Percentiles rank a stretch among this genome's conserved stretches.
Evolutionary conservation across 2,329 filamentous ascomycete species (phyloP).

Genomic region (Colletotrichum filicis): DNA sequence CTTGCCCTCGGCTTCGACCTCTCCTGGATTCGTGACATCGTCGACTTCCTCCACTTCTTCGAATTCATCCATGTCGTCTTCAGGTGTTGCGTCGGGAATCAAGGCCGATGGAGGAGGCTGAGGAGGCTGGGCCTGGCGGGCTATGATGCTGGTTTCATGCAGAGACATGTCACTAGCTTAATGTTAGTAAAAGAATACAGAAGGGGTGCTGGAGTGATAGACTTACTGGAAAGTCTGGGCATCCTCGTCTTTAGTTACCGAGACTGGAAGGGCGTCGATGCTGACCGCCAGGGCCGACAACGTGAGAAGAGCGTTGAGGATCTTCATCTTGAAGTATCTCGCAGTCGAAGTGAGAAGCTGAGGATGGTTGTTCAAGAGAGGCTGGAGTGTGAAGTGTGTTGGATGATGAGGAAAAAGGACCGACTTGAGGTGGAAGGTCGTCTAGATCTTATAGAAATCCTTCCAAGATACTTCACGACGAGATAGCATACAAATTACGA

Average conservation of each 20-base stretch:
- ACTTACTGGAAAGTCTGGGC: slow-evolving; percentile 9
- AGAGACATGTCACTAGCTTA: slow-evolving; percentile 15
- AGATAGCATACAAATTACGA: not conserved
- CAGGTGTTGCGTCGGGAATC: not conserved
- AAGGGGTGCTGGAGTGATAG: accelerated
- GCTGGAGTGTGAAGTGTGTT: not conserved
- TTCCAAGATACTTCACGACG: too few species aligned
- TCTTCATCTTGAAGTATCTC: slow-evolving; percentile 14
- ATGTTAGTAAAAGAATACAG: not conserved
- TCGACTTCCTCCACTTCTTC: slow-evolving; percentile 21
- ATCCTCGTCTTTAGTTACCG: slow-evolving; percentile 18
- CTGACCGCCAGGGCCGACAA: slow-evolving; percentile 33
- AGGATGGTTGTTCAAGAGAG: not conserved
- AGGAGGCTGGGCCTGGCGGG: slow-evolving; percentile 11
- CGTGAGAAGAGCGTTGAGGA: slow-evolving; percentile 20
- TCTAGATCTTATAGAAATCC: slow-evolving; percentile 5
- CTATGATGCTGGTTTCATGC: not conserved
- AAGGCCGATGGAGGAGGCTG: slow-evolving; percentile 1
- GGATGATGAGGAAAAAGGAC: slow-evolving; percentile 4
- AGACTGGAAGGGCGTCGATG: slow-evolving; percentile 32
- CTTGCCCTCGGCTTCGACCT: slow-evolving; percentile 22
- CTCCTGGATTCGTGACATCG: not conserved
- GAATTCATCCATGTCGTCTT: slow-evolving; percentile 1
- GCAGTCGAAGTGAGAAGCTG: not conserved
- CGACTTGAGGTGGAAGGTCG: not conserved